A percentile compares a stretch with the other conserved stretches of the same genome.
These are phyloP conservation scores for Tolypocladium ovalisporum DNA, from an alignment of 2,329 filamentous ascomycete species.

Conservation along the genomic window DNA sequence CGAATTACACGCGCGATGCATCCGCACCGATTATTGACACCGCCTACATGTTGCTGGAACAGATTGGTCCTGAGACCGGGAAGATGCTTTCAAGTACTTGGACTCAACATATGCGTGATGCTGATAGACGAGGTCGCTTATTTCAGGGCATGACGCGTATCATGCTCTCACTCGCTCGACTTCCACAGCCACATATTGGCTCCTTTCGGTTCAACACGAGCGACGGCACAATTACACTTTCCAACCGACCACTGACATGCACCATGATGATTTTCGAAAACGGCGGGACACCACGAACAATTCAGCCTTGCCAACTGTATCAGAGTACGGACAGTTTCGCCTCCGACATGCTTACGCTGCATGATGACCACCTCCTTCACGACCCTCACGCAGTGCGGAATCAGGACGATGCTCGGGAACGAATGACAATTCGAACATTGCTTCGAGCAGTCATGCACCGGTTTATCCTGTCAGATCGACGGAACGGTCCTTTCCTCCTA, in stretches of 20 bases:
- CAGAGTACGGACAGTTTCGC: constrained; percentile 15
- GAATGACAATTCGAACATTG: constrained; percentile 14
- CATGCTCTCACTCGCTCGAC: constrained; percentile 9
- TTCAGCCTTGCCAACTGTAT: constrained; percentile 18
- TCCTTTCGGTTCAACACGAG: constrained; percentile 9
- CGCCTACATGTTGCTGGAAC: constrained; percentile 12
- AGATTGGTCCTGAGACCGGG: constrained; percentile 9
- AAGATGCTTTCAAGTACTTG: constrained; percentile 12
- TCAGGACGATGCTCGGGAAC: constrained; percentile 14
- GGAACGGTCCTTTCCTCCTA: constrained; percentile 15
- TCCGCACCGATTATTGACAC: constrained; percentile 1
- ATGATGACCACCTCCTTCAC: constrained; percentile 14
- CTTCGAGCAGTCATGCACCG: constrained; percentile 15
- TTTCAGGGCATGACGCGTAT: constrained; percentile 10
- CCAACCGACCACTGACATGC: constrained; percentile 12
- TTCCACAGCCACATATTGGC: constrained; percentile 10
- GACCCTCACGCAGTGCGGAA: constrained; percentile 14
- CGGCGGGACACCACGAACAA: constrained; percentile 18
- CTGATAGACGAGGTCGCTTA: constrained; percentile 3
- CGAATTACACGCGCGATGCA: constrained; percentile 6
- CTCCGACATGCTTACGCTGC: constrained; percentile 15
- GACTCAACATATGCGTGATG: constrained; percentile 5
- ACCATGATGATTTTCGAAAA: constrained; percentile 16
- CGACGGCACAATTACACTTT: constrained; percentile 17
- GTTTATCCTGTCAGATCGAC: constrained; percentile 11